These are phyloP conservation scores for Aspergillus hiratsukae DNA, from an alignment of 2,329 filamentous ascomycete species.

Conservation along the genomic window DNA sequence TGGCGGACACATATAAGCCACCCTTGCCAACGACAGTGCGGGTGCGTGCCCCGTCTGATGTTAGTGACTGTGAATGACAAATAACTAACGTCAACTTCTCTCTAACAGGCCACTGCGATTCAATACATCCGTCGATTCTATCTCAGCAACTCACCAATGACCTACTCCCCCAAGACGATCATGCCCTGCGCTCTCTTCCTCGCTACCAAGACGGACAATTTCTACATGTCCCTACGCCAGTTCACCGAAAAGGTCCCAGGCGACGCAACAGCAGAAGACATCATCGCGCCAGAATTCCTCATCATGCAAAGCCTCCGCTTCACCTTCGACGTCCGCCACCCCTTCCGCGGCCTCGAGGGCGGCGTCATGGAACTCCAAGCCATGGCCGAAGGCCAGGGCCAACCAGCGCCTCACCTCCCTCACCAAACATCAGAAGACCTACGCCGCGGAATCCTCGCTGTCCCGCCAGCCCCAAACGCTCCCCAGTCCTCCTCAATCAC, in stretches of 20 bases:
- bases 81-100: background rate
- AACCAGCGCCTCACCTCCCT: constrained; percentile 26
- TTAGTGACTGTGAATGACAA: background rate
- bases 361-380: constrained; percentile 76
- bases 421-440: constrained; percentile 29
- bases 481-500: constrained; percentile 26
- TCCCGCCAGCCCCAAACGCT: constrained; percentile 23
- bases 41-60: constrained; percentile 37
- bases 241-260: constrained; percentile 68
- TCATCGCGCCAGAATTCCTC: constrained; percentile 87
- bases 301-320: constrained; percentile 90
- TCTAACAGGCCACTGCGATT: constrained; percentile 66
- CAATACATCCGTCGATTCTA: constrained; percentile 94
- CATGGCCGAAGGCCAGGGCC: constrained; percentile 57
- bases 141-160: constrained; percentile 92
- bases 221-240: constrained; percentile 62
- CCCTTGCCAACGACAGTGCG: constrained; percentile 57
- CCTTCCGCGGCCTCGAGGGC: constrained; percentile 81
- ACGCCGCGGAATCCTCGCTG: constrained; percentile 25
- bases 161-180: constrained; percentile 85
- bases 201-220: constrained; percentile 85
- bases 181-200: constrained; percentile 90
- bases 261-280: constrained; percentile 70
- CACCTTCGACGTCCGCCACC: constrained; percentile 88
- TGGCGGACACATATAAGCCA: constrained; percentile 56